Evolutionary conservation across 2,329 filamentous ascomycete genomes (phyloP).

Genomic region (Fusarium lateritium): DNA sequence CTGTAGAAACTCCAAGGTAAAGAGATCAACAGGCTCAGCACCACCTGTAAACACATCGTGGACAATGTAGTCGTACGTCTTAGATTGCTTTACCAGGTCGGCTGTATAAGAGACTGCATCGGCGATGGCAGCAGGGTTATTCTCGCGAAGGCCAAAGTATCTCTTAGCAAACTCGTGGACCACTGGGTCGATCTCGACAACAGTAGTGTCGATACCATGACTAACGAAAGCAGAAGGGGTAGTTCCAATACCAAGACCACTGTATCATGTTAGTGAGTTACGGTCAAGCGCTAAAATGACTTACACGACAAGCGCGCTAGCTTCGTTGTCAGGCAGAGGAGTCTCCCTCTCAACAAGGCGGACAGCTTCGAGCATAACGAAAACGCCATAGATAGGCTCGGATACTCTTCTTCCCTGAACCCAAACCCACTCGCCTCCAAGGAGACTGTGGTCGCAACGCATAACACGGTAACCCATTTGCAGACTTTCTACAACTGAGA

Average conservation of each 20-base stretch:
- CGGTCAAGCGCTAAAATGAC: slow-evolving; percentile 49
- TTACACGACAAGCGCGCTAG: slow-evolving; percentile 88
- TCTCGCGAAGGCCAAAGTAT: slow-evolving; percentile 84
- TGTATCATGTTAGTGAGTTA: slow-evolving; percentile 53
- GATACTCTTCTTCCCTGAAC: slow-evolving; percentile 69
- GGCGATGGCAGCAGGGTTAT: slow-evolving; percentile 84
- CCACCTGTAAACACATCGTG: slow-evolving; percentile 99
- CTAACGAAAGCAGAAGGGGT: slow-evolving; percentile 87
- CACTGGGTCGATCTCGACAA: slow-evolving; percentile 93
- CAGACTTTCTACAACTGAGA: slow-evolving; percentile 87
- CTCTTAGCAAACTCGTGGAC: slow-evolving; percentile 86
- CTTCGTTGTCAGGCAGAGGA: slow-evolving; percentile 71
- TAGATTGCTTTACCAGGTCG: slow-evolving; percentile 58
- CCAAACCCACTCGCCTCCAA: slow-evolving; percentile 91
- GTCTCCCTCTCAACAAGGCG: slow-evolving; percentile 78
- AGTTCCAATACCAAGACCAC: slow-evolving; percentile 92
- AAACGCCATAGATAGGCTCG: slow-evolving; percentile 96
- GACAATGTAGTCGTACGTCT: slow-evolving; percentile 89
- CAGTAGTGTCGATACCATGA: slow-evolving; percentile 92
- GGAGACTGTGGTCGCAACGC: slow-evolving; percentile 92
- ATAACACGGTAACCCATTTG: slow-evolving; percentile 82
- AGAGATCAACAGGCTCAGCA: slow-evolving; percentile 89
- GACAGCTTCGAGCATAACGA: slow-evolving; percentile 94
- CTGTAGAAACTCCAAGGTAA: slow-evolving; percentile 86
- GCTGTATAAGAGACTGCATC: slow-evolving; percentile 83